A percentile compares a stretch with the other conserved stretches of the same genome.
Evolutionary conservation across 2,329 filamentous ascomycete genomes (phyloP).

Genomic region (Colletotrichum cordylinicola): DNA sequence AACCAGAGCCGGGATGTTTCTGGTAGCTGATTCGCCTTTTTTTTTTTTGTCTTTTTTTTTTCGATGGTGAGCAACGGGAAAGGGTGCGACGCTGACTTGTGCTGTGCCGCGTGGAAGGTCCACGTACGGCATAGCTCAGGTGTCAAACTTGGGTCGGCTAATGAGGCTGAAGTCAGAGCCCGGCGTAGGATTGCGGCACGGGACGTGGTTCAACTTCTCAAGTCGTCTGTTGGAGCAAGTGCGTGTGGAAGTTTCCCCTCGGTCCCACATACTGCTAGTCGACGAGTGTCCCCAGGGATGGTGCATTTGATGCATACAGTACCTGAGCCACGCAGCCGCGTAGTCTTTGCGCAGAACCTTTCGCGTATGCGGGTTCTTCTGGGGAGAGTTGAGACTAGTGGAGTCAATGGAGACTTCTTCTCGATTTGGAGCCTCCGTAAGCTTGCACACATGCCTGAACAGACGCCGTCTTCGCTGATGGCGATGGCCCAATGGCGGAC

Average conservation of each 20-base stretch:
- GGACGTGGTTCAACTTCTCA: background rate
- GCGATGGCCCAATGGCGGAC: background rate
- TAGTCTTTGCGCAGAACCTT: background rate
- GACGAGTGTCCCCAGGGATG: background rate
- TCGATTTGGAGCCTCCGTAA: background rate
- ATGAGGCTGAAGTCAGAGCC: background rate
- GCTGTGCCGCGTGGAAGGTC: background rate
- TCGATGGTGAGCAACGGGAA: background rate
- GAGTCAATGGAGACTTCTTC: background rate
- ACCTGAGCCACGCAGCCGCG: background rate
- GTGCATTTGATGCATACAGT: background rate
- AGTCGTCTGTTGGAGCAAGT: background rate
- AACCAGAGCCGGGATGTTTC: background rate
- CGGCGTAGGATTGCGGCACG: background rate
- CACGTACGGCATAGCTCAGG: background rate
- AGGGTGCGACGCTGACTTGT: background rate
- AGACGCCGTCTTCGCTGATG: fast-evolving
- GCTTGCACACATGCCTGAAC: background rate
- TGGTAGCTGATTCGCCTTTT: background rate
- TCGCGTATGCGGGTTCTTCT: background rate
- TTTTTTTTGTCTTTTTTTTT: background rate
- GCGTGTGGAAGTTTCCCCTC: background rate
- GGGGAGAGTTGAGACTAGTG: background rate
- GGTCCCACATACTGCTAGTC: background rate
- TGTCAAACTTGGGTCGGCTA: background rate